Conservation (phyloP, 768 basidiomycete species). For the Kwoniella bestiolae region DNA sequence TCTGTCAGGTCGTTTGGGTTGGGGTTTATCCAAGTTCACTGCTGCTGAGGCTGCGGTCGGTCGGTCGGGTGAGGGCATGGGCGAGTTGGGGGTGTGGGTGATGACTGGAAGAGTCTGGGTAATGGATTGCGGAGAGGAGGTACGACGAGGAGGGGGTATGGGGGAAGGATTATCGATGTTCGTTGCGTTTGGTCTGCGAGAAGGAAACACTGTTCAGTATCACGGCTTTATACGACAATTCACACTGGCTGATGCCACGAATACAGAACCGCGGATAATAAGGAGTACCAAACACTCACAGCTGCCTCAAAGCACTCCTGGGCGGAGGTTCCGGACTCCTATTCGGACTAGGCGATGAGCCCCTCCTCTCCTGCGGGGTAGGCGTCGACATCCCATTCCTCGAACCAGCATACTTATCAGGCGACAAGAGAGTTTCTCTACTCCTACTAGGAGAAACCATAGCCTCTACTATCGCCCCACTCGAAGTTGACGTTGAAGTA, state of each 20-base stretch:
- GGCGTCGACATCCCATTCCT: conserved; percentile 9
- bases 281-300: conserved; percentile 28
- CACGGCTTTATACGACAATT: background rate
- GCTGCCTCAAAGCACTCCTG: conserved; percentile 32
- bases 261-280: background rate
- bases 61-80: conserved; percentile 24
- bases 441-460: conserved; percentile 7
- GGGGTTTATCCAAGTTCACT: conserved; percentile 4
- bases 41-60: background rate
- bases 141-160: background rate
- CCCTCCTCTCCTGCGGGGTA: conserved; percentile 4
- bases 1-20: conserved; percentile 31
- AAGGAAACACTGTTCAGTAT: background rate
- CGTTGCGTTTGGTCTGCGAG: conserved; percentile 5
- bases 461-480: conserved; percentile 12
- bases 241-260: no score
- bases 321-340: conserved; percentile 46
- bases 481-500: conserved; percentile 21
- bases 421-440: conserved; percentile 16
- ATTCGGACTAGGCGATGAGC: conserved; percentile 25
- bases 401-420: conserved; percentile 12
- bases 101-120: conserved; percentile 29
- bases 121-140: conserved; percentile 13
- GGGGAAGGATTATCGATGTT: conserved; percentile 1
- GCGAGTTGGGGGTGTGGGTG: conserved; percentile 30